A percentile compares a stretch with the other conserved stretches of the same genome.
Evolutionary conservation across 2,329 filamentous ascomycete species (phyloP).

Genomic region (Xylaria arbuscula): DNA sequence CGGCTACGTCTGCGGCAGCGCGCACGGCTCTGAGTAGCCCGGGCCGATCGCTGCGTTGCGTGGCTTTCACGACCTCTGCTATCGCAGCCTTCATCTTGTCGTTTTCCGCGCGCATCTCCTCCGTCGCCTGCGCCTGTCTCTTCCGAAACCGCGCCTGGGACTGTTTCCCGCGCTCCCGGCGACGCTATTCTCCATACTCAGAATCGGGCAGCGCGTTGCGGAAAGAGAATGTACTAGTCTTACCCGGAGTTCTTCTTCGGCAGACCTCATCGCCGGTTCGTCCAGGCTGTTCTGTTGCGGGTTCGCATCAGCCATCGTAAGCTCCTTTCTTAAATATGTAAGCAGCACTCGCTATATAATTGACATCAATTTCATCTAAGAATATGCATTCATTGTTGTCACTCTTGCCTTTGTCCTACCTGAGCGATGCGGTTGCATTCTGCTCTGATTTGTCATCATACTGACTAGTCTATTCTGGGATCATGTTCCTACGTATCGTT

Average conservation of each 20-base stretch:
- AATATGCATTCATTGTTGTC: background rate
- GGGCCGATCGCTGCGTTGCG: slow-evolving; percentile 32
- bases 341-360: background rate
- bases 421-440: background rate
- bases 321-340: background rate
- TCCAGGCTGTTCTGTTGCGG: background rate
- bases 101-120: slow-evolving; percentile 42
- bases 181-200: slow-evolving; percentile 38
- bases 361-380: background rate
- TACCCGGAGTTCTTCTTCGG: slow-evolving; percentile 32
- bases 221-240: background rate
- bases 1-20: slow-evolving; percentile 39
- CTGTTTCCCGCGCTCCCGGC: slow-evolving; percentile 48
- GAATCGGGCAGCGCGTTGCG: background rate
- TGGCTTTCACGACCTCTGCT: slow-evolving; percentile 37
- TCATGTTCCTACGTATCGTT: background rate
- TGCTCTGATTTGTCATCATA: background rate
- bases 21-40: slow-evolving; percentile 37
- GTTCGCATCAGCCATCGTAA: slow-evolving; percentile 5
- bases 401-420: background rate
- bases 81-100: slow-evolving; percentile 42
- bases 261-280: slow-evolving; percentile 10
- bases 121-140: slow-evolving; percentile 42
- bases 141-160: slow-evolving; percentile 50
- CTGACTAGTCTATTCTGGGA: background rate